phyloP scores from a whole-genome alignment of 2,329 filamentous ascomycete species.

The Tolypocladium guangdongense region DNA sequence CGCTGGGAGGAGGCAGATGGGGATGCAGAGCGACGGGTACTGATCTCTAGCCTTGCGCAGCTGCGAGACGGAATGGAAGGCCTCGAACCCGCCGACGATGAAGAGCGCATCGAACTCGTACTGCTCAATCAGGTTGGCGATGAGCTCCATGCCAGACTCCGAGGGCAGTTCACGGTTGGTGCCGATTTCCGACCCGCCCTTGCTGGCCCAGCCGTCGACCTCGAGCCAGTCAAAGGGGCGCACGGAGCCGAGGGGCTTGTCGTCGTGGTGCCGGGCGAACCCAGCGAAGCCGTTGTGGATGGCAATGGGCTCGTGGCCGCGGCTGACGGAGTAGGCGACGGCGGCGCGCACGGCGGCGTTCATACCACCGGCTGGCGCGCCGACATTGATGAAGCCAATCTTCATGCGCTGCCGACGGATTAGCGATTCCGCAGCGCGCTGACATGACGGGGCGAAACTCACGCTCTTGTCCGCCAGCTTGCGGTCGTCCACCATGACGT shows the following conservation, averaged over 20 bases:
- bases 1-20: constrained; percentile 83
- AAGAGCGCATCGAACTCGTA: constrained; percentile 90
- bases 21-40: constrained; percentile 82
- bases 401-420: constrained; percentile 58
- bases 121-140: constrained; percentile 72
- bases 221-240: constrained; percentile 86
- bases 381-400: constrained; percentile 93
- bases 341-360: constrained; percentile 91
- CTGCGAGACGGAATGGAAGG: constrained; percentile 84
- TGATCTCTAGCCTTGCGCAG: constrained; percentile 68
- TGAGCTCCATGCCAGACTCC: constrained; percentile 71
- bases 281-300: constrained; percentile 97
- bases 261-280: constrained; percentile 78
- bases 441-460: constrained; percentile 13
- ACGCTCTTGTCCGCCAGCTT: constrained; percentile 62
- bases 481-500: constrained; percentile 59
- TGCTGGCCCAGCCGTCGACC: constrained; percentile 89
- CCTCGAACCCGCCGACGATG: constrained; percentile 90
- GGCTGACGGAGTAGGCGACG: constrained; percentile 81
- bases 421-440: constrained; percentile 10
- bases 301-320: constrained; percentile 85
- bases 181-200: constrained; percentile 93
- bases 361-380: constrained; percentile 94
- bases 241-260: constrained; percentile 72
- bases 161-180: constrained; percentile 89